Conservation (phyloP, 2,329 filamentous ascomycete genomes). For the Fusarium dimerum region DNA sequence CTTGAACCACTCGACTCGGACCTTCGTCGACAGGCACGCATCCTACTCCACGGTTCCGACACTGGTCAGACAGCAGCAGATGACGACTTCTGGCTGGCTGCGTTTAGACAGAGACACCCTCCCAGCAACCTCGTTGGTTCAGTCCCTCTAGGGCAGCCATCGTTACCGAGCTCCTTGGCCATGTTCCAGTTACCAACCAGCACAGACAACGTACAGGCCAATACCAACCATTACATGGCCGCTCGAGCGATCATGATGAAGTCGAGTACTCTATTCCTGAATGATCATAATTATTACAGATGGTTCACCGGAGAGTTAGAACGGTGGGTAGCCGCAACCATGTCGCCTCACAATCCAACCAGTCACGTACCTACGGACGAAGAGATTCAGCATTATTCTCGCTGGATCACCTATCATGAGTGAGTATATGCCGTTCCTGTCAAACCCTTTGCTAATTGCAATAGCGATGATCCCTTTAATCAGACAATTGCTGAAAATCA, state of each 20-base stretch:
- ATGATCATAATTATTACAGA: conserved; percentile 27
- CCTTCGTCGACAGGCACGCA: conserved; percentile 19
- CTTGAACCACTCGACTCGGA: conserved; percentile 20
- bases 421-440: conserved; percentile 1
- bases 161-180: conserved; percentile 4
- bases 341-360: conserved; percentile 27
- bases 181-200: not conserved
- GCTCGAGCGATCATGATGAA: conserved; percentile 16
- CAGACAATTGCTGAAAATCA: conserved; percentile 27
- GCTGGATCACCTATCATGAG: conserved; percentile 30
- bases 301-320: conserved; percentile 24
- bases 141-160: conserved; percentile 1
- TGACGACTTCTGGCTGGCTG: conserved; percentile 24
- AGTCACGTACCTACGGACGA: conserved; percentile 24
- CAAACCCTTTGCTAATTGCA: conserved; percentile 1
- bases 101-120: conserved; percentile 25
- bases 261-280: conserved; percentile 19
- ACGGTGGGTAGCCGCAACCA: conserved; percentile 27
- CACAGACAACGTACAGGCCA: not conserved
- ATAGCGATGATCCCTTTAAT: conserved; percentile 29
- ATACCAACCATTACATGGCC: conserved; percentile 10
- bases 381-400: conserved; percentile 30
- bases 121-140: not conserved
- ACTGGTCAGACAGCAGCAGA: conserved; percentile 22
- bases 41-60: conserved; percentile 22